A percentile compares a stretch with the other conserved stretches of the same genome.
These are phyloP conservation scores for Cladosporium sp. DNA, from an alignment of 2,329 filamentous ascomycete species.

Conservation along the genomic window DNA sequence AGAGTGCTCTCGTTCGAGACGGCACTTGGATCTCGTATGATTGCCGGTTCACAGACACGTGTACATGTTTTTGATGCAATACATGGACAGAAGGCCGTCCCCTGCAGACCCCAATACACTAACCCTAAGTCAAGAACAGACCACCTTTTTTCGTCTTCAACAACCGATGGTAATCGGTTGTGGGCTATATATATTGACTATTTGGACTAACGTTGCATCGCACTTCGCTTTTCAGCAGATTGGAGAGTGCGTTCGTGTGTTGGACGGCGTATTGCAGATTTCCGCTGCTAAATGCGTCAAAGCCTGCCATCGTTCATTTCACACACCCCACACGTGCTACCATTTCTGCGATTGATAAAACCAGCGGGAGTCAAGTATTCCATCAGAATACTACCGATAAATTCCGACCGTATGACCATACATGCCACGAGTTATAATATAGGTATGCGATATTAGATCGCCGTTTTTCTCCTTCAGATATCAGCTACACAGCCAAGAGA, in stretches of 20 bases:
- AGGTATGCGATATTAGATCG: too few species aligned
- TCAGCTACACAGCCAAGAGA: background rate
- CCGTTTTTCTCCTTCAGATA: too few species aligned
- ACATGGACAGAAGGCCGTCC: background rate
- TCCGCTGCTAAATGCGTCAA: background rate
- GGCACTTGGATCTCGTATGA: background rate
- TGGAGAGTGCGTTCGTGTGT: background rate
- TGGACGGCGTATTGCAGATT: background rate
- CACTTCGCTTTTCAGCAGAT: background rate
- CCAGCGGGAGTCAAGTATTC: background rate
- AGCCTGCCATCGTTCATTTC: background rate
- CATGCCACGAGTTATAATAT: too few species aligned
- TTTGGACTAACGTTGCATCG: background rate
- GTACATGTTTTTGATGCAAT: background rate
- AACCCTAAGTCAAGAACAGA: background rate
- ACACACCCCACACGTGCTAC: background rate
- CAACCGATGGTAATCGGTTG: background rate
- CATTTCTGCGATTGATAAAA: background rate
- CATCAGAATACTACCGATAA: background rate
- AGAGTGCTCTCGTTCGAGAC: background rate
- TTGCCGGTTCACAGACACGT: background rate
- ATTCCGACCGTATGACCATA: background rate
- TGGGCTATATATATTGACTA: background rate
- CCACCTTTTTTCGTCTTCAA: background rate
- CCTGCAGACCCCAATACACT: background rate